Conservation (phyloP, 2,329 filamentous ascomycete species). For the Alternaria postmessia region DNA sequence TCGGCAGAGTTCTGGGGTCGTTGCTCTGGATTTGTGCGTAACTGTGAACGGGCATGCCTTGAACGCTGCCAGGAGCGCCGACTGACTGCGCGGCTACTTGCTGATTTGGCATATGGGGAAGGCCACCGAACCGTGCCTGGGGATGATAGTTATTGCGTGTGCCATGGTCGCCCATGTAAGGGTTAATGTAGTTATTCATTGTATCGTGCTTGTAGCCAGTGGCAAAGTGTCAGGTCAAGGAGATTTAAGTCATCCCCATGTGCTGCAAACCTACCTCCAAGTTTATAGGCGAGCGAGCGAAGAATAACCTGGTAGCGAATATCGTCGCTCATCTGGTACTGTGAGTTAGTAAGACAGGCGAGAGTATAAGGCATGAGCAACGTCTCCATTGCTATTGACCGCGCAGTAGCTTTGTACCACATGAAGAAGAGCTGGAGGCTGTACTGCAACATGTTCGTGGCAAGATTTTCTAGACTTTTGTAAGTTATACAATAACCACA, state of each 20-base stretch:
- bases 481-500: not conserved
- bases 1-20: not conserved
- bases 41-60: not conserved
- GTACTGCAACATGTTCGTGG: not conserved
- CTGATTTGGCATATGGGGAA: not conserved
- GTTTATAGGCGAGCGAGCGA: not conserved
- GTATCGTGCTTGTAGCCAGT: not conserved
- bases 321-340: not conserved
- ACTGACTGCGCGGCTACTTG: not conserved
- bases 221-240: not conserved
- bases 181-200: not conserved
- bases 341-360: not conserved
- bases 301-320: not conserved
- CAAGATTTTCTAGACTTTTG: not conserved
- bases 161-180: not conserved
- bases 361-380: not conserved
- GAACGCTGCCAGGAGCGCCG: not conserved
- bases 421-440: not conserved
- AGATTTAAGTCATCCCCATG: not conserved
- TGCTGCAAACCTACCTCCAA: not conserved
- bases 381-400: not conserved
- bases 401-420: not conserved
- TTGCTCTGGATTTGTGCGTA: not conserved
- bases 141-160: not conserved
- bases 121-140: not conserved